Evolutionary conservation across 495 filamentous ascomycete species (phyloP).

Genomic region (Neurospora sp.): DNA sequence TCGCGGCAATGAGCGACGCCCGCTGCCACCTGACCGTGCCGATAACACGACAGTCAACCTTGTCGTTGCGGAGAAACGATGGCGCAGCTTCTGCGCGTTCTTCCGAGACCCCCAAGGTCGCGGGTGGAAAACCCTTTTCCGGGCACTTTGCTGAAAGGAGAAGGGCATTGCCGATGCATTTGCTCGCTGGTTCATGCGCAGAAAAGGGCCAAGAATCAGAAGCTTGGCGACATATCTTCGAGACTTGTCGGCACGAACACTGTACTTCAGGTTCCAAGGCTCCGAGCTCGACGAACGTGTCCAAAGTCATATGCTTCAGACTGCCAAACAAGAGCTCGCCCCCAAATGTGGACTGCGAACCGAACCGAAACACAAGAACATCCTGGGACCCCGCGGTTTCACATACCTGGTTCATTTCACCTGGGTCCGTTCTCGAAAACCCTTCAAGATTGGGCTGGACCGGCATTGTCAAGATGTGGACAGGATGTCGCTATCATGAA

Average conservation of each 20-base stretch:
- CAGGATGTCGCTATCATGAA: too few relatives aligned
- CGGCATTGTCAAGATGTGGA: too few relatives aligned
- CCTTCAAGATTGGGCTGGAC: too few relatives aligned
- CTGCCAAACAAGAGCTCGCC: too few relatives aligned
- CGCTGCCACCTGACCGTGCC: conserved; percentile 2
- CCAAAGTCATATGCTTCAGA: too few relatives aligned
- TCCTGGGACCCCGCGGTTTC: too few relatives aligned
- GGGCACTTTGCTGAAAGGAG: conserved; percentile 1
- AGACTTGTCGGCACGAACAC: neutral
- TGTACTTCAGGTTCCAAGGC: neutral
- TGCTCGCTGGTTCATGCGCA: conserved; percentile 1
- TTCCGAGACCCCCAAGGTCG: conserved; percentile 2
- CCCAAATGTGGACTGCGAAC: too few relatives aligned
- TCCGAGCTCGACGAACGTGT: conserved; percentile 1
- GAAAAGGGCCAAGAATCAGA: conserved; percentile 1
- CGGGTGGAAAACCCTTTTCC: conserved; percentile 1
- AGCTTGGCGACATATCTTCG: neutral
- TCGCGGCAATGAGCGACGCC: conserved; percentile 1
- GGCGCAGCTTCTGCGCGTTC: neutral
- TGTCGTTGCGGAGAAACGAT: neutral
- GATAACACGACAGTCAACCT: conserved; percentile 3
- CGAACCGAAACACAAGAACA: too few relatives aligned
- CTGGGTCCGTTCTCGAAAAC: too few relatives aligned
- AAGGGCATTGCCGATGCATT: neutral
- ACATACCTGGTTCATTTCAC: too few relatives aligned